Conservation (phyloP, 176 grass and related monocot genomes). For the Otatea glauca region DNA sequence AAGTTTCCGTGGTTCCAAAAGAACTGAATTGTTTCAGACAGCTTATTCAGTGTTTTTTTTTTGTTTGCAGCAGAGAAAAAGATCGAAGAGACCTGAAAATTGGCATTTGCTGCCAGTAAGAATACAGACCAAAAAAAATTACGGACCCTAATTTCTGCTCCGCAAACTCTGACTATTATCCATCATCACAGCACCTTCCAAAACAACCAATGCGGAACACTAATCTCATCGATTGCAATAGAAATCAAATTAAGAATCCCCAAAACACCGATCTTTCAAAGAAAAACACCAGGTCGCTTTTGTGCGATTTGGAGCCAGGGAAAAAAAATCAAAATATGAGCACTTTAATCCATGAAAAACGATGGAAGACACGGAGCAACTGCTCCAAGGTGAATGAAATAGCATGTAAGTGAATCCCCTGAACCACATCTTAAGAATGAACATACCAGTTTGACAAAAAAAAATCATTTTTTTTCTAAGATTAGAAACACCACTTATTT, state of each 20-base stretch:
- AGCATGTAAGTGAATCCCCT: background rate
- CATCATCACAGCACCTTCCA: background rate
- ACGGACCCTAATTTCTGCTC: background rate
- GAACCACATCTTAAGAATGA: background rate
- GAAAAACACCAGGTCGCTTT: background rate
- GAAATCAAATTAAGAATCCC: background rate
- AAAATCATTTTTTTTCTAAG: background rate
- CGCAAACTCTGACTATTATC: background rate
- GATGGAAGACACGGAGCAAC: background rate
- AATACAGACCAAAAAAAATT: background rate
- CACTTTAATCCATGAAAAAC: background rate
- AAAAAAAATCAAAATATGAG: background rate
- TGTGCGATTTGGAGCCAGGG: background rate
- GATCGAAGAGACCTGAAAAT: background rate
- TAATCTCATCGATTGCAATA: background rate
- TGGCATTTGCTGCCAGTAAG: background rate
- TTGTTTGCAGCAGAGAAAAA: background rate
- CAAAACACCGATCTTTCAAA: background rate
- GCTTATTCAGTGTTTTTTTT: background rate
- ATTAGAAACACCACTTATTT: background rate
- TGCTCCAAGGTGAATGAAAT: background rate
- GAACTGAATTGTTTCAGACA: background rate
- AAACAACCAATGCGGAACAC: background rate
- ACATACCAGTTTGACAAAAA: background rate
- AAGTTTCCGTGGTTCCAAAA: background rate